Percentiles rank a stretch among this genome's conserved stretches.
Conservation (phyloP, 768 basidiomycete genomes). For the Boletellus ananas region DNA sequence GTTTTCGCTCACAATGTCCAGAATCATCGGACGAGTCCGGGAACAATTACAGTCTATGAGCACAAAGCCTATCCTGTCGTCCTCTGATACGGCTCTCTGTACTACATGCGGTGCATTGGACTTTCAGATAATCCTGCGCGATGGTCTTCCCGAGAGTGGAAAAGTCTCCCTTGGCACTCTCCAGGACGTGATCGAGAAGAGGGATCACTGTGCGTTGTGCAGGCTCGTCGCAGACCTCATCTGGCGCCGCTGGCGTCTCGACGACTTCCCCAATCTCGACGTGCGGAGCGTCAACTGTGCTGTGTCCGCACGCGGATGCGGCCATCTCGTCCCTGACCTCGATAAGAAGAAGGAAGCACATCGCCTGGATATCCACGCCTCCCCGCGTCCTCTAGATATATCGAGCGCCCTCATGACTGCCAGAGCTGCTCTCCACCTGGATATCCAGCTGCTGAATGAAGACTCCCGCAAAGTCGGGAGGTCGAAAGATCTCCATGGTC, state of each 20-base stretch:
- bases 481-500: conserved; percentile 19
- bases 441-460: conserved; percentile 18
- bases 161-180: conserved; percentile 6
- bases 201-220: conserved; percentile 13
- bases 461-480: conserved; percentile 14
- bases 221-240: conserved; percentile 8
- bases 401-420: background rate
- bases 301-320: conserved; percentile 3
- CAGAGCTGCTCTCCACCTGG: conserved; percentile 2
- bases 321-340: background rate
- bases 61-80: background rate
- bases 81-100: conserved; percentile 1
- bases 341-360: conserved; percentile 7
- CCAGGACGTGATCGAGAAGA: conserved; percentile 5
- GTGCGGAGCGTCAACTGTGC: conserved; percentile 1
- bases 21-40: conserved; percentile 4
- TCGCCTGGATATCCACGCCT: conserved; percentile 9
- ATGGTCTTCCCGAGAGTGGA: conserved; percentile 8
- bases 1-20: background rate
- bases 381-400: conserved; percentile 6
- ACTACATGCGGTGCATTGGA: conserved; percentile 10
- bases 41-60: background rate
- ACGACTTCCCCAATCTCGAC: conserved; percentile 8
- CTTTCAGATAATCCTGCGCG: conserved; percentile 8
- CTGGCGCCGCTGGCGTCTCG: conserved; percentile 15